Evolutionary conservation across 2,329 filamentous ascomycete species (phyloP), one percentile per base, ranked within the genome.

Genomic region (Neonectria hederae): DNA sequence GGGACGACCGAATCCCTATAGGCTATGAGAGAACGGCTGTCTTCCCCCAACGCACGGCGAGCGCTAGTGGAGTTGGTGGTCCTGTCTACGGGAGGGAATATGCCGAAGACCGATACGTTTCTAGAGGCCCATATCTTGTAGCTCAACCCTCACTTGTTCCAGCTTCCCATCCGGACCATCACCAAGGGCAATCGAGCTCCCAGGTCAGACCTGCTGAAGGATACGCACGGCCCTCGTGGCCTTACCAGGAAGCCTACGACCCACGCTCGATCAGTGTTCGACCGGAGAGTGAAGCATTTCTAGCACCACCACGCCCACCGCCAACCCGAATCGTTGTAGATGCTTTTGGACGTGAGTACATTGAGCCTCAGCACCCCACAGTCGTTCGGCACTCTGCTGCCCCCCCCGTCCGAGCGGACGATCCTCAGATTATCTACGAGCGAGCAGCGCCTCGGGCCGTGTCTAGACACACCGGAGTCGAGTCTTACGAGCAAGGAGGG

Each of bases 321-420:
- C 81, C 86, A 49, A 83, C 89, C 59, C 88, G 90, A 65, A 90
- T 97, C 67, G 84, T 97, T 35, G 84, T 97, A 59, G 94, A 97
- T 78, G 89, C 92, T 66, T 92, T 90, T 77, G 94, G 94, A 43
- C 92, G 92, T 76, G 89, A 93, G 75, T 97, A 94, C 79, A 77
- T 85, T 64, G 87, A 90, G 70, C 86, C 87, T 26, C 72, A 79
- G 10, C 83, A 82, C 52, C 70, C 77, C 24, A 70, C 82, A 19
- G 74, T 83, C 21, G 80, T 72, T 48, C 71, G 86, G 51, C 86
- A 86, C 54, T 89, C 87, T 8, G 81, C 85, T 17, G 86, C 84
- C 5, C 83, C 86, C 43, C 80, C 84, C 17, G 65, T 74, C 26
- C 74, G 76, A 38, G 74, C 76, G 22, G 77, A 82, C 17, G 87